Percentiles rank a stretch among this genome's conserved stretches.
These are phyloP conservation scores for Rhizopus arrhizus DNA, from an alignment of 371 early-diverging fungal species.

Conservation along the genomic window DNA sequence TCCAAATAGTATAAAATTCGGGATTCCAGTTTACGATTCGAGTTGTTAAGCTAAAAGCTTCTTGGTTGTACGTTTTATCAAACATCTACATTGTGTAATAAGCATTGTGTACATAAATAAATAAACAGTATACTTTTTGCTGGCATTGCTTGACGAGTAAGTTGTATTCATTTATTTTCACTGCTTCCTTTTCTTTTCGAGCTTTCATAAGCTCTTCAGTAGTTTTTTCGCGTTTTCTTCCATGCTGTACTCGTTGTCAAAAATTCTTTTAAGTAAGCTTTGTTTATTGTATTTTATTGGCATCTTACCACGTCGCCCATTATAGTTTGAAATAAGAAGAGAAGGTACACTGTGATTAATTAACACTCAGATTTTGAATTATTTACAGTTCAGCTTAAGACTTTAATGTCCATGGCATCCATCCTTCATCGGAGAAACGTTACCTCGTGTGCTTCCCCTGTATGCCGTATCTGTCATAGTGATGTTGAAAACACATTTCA, in stretches of 20 bases:
- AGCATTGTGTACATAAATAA: background rate
- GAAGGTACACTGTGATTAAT: too few relatives aligned
- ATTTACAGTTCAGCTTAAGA: too few relatives aligned
- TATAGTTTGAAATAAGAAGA: background rate
- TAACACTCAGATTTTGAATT: too few relatives aligned
- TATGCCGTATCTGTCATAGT: too few relatives aligned
- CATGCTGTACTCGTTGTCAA: constrained; percentile 40
- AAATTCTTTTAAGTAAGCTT: background rate
- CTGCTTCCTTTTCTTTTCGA: constrained; percentile 46
- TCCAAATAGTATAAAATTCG: constrained; percentile 92
- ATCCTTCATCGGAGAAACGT: too few relatives aligned
- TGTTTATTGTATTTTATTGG: background rate
- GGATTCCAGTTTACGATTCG: constrained; percentile 78
- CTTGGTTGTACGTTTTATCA: constrained; percentile 42
- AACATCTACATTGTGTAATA: constrained; percentile 23
- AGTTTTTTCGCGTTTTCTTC: constrained; percentile 48
- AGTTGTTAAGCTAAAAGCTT: constrained; percentile 69
- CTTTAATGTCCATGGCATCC: too few relatives aligned
- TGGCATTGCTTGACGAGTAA: constrained; percentile 43
- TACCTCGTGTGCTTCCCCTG: too few relatives aligned
- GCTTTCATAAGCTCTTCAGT: constrained; percentile 40
- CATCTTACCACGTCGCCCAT: constrained; percentile 1
- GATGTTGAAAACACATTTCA: too few relatives aligned
- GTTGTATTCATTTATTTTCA: constrained; percentile 55
- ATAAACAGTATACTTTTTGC: constrained; percentile 22